A percentile compares a stretch with the other conserved stretches of the same genome.
These are phyloP conservation scores for Phytophthora aleatoria DNA, from an alignment of 352 stramenopile genomes.

Conservation along the genomic window DNA sequence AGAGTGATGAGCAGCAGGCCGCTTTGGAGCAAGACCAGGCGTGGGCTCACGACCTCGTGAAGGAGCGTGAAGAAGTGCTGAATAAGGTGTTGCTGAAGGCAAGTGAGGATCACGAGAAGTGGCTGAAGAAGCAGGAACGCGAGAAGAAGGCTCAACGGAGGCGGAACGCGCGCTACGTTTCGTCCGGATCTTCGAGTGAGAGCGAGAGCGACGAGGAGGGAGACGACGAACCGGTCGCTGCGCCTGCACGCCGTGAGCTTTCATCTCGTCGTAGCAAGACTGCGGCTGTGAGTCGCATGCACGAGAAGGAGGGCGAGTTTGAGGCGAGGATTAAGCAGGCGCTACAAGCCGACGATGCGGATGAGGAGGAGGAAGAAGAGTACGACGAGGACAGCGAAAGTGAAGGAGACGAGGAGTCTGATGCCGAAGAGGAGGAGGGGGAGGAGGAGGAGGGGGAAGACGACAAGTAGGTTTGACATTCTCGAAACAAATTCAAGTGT, in stretches of 20 bases:
- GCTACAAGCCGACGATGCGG: conserved; percentile 48
- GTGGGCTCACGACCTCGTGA: conserved; percentile 53
- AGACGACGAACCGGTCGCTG: conserved; percentile 20
- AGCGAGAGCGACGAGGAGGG: conserved; percentile 37
- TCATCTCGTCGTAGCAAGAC: conserved; percentile 64
- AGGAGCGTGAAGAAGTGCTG: conserved; percentile 48
- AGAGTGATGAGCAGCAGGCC: conserved; percentile 24
- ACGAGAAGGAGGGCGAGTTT: conserved; percentile 56
- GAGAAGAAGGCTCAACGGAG: conserved; percentile 39
- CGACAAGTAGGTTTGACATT: not conserved
- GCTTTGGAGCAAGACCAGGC: conserved; percentile 49
- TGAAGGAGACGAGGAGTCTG: conserved; percentile 15
- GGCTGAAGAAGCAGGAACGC: conserved; percentile 44
- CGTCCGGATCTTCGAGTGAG: conserved; percentile 38
- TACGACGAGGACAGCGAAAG: conserved; percentile 24
- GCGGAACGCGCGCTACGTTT: conserved; percentile 25
- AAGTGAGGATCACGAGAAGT: conserved; percentile 40
- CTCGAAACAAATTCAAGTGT: too few relatives aligned
- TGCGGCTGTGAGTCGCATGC: conserved; percentile 64
- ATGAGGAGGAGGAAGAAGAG: conserved; percentile 44
- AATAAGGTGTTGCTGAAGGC: conserved; percentile 41
- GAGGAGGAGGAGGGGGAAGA: not conserved
- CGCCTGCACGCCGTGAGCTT: conserved; percentile 35
- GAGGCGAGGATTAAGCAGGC: conserved; percentile 64
- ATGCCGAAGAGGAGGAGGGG: not conserved